These are phyloP conservation scores for Paecilomyces fulvus DNA, from an alignment of 2,329 filamentous ascomycete species.

Conservation along the genomic window DNA sequence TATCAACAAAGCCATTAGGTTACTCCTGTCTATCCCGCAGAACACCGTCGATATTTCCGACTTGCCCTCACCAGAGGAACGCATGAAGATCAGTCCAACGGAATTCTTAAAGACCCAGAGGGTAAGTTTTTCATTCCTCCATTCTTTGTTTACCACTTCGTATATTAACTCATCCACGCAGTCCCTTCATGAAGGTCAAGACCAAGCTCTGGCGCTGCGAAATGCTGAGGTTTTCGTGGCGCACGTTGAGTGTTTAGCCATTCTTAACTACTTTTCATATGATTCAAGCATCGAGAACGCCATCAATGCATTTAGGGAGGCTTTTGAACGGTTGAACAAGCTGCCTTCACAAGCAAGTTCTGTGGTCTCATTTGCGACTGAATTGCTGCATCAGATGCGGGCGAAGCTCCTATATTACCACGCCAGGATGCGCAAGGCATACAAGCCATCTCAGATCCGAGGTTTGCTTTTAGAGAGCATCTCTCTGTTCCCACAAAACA, in stretches of 20 bases:
- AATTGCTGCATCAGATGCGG: constrained; percentile 61
- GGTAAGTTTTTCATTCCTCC: constrained; percentile 32
- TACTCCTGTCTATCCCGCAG: constrained; percentile 34
- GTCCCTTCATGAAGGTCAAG: constrained; percentile 45
- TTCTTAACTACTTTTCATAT: constrained; percentile 59
- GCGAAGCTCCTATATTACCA: constrained; percentile 60
- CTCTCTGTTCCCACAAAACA: constrained; percentile 62
- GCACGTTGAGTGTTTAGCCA: constrained; percentile 53
- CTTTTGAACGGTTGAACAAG: constrained; percentile 36
- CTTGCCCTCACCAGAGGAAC: constrained; percentile 12
- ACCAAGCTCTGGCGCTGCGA: constrained; percentile 48
- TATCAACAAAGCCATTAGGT: constrained; percentile 24
- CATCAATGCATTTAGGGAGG: constrained; percentile 33
- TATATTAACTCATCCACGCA: constrained; percentile 33
- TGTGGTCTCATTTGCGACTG: constrained; percentile 33
- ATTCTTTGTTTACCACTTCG: neutral
- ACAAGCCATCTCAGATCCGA: constrained; percentile 59
- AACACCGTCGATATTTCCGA: constrained; percentile 23
- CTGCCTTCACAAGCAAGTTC: constrained; percentile 30
- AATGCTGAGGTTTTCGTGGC: constrained; percentile 43
- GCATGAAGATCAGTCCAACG: constrained; percentile 18
- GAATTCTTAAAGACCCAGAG: constrained; percentile 30
- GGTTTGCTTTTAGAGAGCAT: constrained; percentile 54
- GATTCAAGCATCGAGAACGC: constrained; percentile 24
- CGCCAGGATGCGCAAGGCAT: constrained; percentile 52